A percentile compares a stretch with the other conserved stretches of the same genome.
Evolutionary conservation across 1,284 basidiomycete genomes (phyloP).

Genomic region (Inonotus obliquus): DNA sequence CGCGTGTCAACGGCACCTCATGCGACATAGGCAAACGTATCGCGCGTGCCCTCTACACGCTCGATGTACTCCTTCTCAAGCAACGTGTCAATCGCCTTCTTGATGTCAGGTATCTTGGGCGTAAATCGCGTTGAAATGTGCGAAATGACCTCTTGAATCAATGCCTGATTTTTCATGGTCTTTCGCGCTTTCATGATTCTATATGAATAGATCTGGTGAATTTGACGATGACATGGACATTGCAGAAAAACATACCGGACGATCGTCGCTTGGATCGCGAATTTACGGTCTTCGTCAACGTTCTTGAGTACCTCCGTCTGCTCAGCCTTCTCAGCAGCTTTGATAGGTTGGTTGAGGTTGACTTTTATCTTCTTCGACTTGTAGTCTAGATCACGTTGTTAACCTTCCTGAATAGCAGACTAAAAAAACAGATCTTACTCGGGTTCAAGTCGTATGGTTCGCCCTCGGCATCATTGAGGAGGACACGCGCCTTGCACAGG

Average conservation of each 20-base stretch:
- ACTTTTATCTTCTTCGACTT: constrained; percentile 98
- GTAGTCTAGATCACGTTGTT: constrained; percentile 55
- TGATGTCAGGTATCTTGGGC: constrained; percentile 90
- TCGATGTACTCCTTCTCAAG: constrained; percentile 99
- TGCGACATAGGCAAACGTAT: constrained; percentile 77
- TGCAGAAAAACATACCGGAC: constrained; percentile 66
- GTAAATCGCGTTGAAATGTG: constrained; percentile 88
- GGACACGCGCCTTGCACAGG: constrained; percentile 86
- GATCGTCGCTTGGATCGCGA: constrained; percentile 96
- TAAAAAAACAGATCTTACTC: constrained; percentile 46
- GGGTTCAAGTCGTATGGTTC: constrained; percentile 92
- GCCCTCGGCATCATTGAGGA: constrained; percentile 74
- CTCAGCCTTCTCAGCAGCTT: constrained; percentile 92
- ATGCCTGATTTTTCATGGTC: constrained; percentile 93
- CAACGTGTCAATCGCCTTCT: constrained; percentile 94
- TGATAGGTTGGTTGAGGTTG: constrained; percentile 91
- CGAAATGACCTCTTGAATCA: constrained; percentile 93
- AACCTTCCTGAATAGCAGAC: neutral
- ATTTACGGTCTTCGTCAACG: constrained; percentile 97
- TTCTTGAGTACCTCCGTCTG: constrained; percentile 88
- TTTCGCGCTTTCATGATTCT: constrained; percentile 98
- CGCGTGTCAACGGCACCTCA: constrained; percentile 22
- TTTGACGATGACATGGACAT: neutral
- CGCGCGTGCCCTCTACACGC: constrained; percentile 78
- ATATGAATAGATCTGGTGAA: constrained; percentile 3